phyloP scores from a whole-genome alignment of 495 filamentous ascomycete species.

The Pyrenopolyporus hunteri region DNA sequence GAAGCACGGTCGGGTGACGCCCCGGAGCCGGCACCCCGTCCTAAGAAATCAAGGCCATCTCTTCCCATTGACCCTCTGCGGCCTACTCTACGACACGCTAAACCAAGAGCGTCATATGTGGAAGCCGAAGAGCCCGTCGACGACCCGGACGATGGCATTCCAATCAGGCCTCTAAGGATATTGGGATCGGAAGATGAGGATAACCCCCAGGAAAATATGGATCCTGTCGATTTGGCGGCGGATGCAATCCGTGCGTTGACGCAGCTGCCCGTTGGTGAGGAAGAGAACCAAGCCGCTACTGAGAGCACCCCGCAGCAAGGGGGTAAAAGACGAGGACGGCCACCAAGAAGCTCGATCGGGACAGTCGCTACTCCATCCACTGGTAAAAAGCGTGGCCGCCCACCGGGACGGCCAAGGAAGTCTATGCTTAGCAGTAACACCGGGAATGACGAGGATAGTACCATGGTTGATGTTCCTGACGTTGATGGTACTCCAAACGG shows the following conservation, averaged over 20 bases:
- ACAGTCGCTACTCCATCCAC: slow-evolving; percentile 18
- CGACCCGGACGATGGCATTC: slow-evolving; percentile 48
- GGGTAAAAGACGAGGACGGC: slow-evolving; percentile 37
- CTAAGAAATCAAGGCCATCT: slow-evolving; percentile 19
- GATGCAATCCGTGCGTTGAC: slow-evolving; percentile 40
- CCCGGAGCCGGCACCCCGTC: slow-evolving; percentile 4
- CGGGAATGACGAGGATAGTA: slow-evolving; percentile 23
- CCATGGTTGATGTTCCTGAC: slow-evolving; percentile 13
- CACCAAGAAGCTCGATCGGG: slow-evolving; percentile 30
- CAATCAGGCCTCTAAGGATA: slow-evolving; percentile 23
- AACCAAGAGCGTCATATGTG: slow-evolving; percentile 50
- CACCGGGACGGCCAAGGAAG: slow-evolving; percentile 34
- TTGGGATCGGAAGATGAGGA: slow-evolving; percentile 16
- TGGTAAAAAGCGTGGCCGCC: slow-evolving; percentile 38
- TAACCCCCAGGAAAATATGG: slow-evolving; percentile 20
- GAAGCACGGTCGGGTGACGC: slow-evolving; percentile 19
- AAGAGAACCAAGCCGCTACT: background rate
- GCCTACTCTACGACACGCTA: slow-evolving; percentile 53
- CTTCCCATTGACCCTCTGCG: slow-evolving; percentile 39
- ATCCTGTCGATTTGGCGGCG: slow-evolving; percentile 50
- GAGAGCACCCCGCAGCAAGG: slow-evolving; percentile 14
- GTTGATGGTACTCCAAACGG: slow-evolving; percentile 12
- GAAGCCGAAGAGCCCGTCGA: slow-evolving; percentile 46
- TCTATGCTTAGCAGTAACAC: slow-evolving; percentile 25
- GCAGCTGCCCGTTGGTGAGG: slow-evolving; percentile 12